These are phyloP conservation scores for Artemisia argyi DNA, from an alignment of 129 eudicot species.

Conservation along the genomic window DNA sequence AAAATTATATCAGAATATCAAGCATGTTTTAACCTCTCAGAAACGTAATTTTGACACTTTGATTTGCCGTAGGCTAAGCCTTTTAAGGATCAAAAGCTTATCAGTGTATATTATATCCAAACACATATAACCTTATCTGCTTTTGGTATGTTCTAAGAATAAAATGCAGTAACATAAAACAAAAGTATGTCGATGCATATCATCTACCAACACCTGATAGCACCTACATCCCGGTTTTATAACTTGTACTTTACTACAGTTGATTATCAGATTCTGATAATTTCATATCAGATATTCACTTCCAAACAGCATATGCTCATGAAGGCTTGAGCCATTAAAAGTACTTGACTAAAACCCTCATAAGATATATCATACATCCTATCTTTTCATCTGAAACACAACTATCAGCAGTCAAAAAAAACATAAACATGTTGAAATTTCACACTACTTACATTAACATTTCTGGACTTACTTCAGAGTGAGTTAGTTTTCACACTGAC, in stretches of 20 bases:
- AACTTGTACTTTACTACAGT: not conserved
- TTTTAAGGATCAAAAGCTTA: no score
- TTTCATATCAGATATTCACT: not conserved
- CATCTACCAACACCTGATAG: not conserved
- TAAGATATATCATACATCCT: slow-evolving; percentile 7
- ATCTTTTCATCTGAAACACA: slow-evolving; percentile 18
- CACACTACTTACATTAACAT: slow-evolving; percentile 38
- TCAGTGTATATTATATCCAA: no score
- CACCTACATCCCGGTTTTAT: not conserved
- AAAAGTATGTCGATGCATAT: not conserved
- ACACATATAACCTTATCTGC: not conserved
- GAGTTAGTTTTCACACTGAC: slow-evolving; percentile 10
- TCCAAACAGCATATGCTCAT: not conserved
- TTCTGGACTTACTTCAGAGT: not conserved
- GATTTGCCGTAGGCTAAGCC: no score
- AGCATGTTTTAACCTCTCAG: no score
- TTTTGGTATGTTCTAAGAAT: not conserved
- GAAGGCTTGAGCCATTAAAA: not conserved
- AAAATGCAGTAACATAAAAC: not conserved
- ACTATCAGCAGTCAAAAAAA: slow-evolving; percentile 27
- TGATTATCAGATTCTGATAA: not conserved
- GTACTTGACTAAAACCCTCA: not conserved
- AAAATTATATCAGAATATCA: no score
- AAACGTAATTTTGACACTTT: no score
- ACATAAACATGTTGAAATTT: slow-evolving; percentile 24